A percentile compares a stretch with the other conserved stretches of the same genome.
phyloP scores from a whole-genome alignment of 305 asterid genomes.

The Fraxinus ornus region DNA sequence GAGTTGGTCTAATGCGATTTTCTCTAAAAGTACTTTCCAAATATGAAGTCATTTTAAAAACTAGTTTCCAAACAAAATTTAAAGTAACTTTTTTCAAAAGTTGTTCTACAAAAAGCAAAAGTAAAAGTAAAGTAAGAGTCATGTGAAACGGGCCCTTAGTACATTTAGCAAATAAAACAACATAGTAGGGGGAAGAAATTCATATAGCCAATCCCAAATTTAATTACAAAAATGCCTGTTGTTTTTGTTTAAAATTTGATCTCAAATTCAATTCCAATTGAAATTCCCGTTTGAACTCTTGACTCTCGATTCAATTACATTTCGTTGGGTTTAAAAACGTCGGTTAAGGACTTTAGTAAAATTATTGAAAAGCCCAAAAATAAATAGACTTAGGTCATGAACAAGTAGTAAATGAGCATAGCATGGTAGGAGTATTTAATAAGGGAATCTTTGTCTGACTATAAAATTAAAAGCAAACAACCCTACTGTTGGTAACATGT shows the following conservation, averaged over 20 bases:
- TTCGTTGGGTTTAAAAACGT: no score
- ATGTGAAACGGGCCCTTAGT: no score
- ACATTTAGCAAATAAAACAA: neutral
- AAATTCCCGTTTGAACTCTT: no score
- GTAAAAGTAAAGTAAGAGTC: no score
- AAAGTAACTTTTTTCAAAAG: no score
- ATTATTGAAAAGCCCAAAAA: neutral
- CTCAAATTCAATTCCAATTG: neutral
- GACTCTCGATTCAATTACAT: neutral
- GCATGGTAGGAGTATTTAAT: slow-evolving; percentile 16
- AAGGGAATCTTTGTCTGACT: slow-evolving; percentile 45
- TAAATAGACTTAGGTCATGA: neutral
- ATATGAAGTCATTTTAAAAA: no score
- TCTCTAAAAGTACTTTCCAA: no score
- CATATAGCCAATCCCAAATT: neutral
- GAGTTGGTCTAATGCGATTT: no score
- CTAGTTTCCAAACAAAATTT: no score
- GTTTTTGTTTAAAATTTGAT: neutral
- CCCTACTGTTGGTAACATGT: neutral
- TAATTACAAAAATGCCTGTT: neutral
- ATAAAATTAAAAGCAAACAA: slow-evolving; percentile 24
- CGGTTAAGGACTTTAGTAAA: no score
- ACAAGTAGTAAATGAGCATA: slow-evolving; percentile 15
- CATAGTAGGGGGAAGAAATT: neutral
- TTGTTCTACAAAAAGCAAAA: no score